These are phyloP conservation scores for Suillus clintonianus DNA, from an alignment of 768 basidiomycete genomes.

Conservation along the genomic window DNA sequence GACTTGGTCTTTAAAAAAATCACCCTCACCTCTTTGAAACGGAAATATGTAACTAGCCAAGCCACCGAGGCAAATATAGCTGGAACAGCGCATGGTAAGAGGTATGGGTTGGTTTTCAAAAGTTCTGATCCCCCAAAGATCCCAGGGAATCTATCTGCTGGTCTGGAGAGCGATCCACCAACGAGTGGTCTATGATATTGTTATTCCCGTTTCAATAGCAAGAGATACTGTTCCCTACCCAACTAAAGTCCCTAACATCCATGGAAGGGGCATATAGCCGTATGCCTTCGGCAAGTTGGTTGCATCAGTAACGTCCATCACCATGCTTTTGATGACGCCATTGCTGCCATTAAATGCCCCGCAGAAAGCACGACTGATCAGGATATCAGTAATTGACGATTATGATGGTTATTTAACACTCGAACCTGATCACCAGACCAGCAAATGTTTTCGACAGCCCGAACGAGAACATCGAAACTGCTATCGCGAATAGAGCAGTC, in stretches of 20 bases:
- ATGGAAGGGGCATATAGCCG: conserved; percentile 53
- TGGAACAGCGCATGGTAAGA: conserved; percentile 63
- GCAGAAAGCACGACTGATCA: conserved; percentile 37
- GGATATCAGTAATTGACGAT: background rate
- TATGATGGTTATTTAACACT: background rate
- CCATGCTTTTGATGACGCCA: conserved; percentile 43
- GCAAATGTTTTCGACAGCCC: conserved; percentile 42
- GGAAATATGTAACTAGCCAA: conserved; percentile 46
- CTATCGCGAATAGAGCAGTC: conserved; percentile 38
- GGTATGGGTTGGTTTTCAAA: conserved; percentile 65
- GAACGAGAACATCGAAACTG: conserved; percentile 41
- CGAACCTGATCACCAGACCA: conserved; percentile 37
- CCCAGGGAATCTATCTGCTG: conserved; percentile 59
- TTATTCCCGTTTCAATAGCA: background rate
- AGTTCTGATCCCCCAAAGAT: conserved; percentile 54
- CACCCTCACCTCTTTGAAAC: conserved; percentile 48
- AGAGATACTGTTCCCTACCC: conserved; percentile 29
- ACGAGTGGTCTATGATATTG: conserved; percentile 51
- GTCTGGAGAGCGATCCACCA: conserved; percentile 62
- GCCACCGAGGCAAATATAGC: conserved; percentile 54
- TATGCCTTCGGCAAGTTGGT: conserved; percentile 38
- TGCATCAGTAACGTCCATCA: conserved; percentile 36
- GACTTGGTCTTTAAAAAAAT: background rate
- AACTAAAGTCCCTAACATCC: conserved; percentile 39
- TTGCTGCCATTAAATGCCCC: conserved; percentile 53